Evolutionary conservation across 1,139 yeast genomes (phyloP), one percentile per base, ranked within the genome.

Genomic region (Pichia sp.): DNA sequence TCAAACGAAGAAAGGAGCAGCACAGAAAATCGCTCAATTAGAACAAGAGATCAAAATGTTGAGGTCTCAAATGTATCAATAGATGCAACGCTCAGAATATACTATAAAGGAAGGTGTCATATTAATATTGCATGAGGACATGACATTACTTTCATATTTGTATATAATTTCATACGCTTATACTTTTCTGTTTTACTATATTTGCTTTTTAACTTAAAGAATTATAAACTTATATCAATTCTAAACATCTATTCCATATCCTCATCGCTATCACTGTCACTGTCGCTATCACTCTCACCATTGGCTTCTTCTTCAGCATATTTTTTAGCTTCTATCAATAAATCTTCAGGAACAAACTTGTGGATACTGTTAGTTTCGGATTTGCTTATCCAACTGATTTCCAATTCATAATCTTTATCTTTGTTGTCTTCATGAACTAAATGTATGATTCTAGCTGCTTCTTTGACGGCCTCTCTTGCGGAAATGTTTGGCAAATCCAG

Each of bases 361-460:
- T 92, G 97, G 52, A 69, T 64, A n/a, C 97, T 94, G 7, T 73
- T 73, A 8, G 97, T 90, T 58, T 83, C 94, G 37, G 77, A 73
- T 38, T 64, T 61, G 39, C 94, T 80, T 46, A 78, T 77, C 97
- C 98, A 92, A 53, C 95, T 79, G 59, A 94, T 75, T 62, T 94
- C 99, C 55, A 94, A 74, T 67, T 94, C 98, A 62, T 88, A 92
- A 51, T 90, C 97, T 66, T 92, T 92, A 64, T 92, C 98, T 67
- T 92, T 94, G 65, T 88, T 87, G 61, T 94, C 98, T 66, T 94
- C 98, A 61, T 94, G 98, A 2, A 97, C 97, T 55, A 84, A 72
- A 60, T 86, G 85, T 58, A 94, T 85, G 62, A 94, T 88, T 63
- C 81, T 83, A 23, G 97, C 97, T 32, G 97, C 98, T 58, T 84